Conservation (phyloP, 495 filamentous ascomycete species). For the Penicillium alfredii region DNA sequence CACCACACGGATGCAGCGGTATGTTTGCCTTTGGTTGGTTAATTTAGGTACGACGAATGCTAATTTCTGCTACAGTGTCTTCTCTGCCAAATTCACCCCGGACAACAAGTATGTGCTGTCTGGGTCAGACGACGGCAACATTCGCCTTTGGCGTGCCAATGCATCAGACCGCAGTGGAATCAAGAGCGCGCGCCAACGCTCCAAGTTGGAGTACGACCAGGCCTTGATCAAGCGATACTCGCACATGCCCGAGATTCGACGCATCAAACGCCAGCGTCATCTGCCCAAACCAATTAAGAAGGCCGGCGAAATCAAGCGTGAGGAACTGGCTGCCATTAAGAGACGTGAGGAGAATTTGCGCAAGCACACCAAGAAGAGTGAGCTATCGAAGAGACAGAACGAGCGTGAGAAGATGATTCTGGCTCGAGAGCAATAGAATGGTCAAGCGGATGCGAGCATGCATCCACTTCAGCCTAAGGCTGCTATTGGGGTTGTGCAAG, state of each 20-base stretch:
- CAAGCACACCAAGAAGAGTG: slow-evolving; percentile 74
- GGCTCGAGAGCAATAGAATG: slow-evolving; percentile 59
- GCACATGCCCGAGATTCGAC: slow-evolving; percentile 93
- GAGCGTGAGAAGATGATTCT: slow-evolving; percentile 95
- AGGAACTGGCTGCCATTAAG: slow-evolving; percentile 82
- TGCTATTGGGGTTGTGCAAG: too few species aligned
- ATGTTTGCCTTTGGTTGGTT: slow-evolving; percentile 12
- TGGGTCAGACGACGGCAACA: slow-evolving; percentile 88
- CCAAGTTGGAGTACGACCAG: slow-evolving; percentile 88
- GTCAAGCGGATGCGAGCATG: not conserved
- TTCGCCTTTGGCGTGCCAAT: slow-evolving; percentile 85
- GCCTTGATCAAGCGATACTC: slow-evolving; percentile 75
- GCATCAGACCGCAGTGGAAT: slow-evolving; percentile 82
- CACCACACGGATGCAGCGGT: slow-evolving; percentile 92
- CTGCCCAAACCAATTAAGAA: slow-evolving; percentile 94
- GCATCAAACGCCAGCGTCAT: slow-evolving; percentile 87
- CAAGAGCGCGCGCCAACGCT: slow-evolving; percentile 73
- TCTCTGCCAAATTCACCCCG: slow-evolving; percentile 75
- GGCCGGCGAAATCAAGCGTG: slow-evolving; percentile 90
- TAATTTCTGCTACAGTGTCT: slow-evolving; percentile 51
- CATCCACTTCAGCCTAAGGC: too few species aligned
- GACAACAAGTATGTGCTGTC: slow-evolving; percentile 83
- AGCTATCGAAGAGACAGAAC: slow-evolving; percentile 60
- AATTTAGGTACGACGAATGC: slow-evolving; percentile 1
- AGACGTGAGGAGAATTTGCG: slow-evolving; percentile 89